These are phyloP conservation scores for Nemania bipapillata DNA, from an alignment of 2,329 filamentous ascomycete genomes.

Conservation along the genomic window DNA sequence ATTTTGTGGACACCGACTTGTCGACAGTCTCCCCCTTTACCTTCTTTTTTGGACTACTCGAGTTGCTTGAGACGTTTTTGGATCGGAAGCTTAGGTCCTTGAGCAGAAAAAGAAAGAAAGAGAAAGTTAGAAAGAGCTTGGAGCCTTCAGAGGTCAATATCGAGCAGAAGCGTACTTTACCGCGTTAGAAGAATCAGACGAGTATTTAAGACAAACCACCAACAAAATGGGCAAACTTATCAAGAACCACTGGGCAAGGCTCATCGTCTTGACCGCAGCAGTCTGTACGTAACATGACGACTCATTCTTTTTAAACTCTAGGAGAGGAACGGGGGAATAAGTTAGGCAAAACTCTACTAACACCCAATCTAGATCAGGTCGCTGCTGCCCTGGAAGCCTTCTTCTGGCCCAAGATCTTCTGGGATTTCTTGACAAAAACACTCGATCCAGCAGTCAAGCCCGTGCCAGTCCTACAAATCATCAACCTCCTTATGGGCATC, in stretches of 20 bases:
- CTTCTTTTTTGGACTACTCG: constrained; percentile 35
- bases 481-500: constrained; percentile 87
- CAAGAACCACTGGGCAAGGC: constrained; percentile 98
- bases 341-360: constrained; percentile 43
- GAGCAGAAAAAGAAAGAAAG: constrained; percentile 20
- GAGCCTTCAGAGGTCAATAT: constrained; percentile 40
- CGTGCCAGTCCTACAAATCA: constrained; percentile 84
- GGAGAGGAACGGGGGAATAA: background rate
- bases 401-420: constrained; percentile 99
- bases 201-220: constrained; percentile 31
- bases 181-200: constrained; percentile 22
- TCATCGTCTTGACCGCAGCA: constrained; percentile 89
- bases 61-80: constrained; percentile 27
- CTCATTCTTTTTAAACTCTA: background rate
- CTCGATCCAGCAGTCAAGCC: constrained; percentile 88
- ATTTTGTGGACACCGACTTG: constrained; percentile 34
- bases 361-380: constrained; percentile 77
- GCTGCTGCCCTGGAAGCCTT: constrained; percentile 84
- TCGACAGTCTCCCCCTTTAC: constrained; percentile 37
- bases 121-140: constrained; percentile 38
- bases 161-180: constrained; percentile 30
- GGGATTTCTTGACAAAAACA: constrained; percentile 93
- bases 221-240: constrained; percentile 91
- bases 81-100: constrained; percentile 34
- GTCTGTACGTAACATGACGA: constrained; percentile 54